Evolutionary conservation across 106 monocot species (phyloP), one percentile per base, ranked within the genome.

Genomic region (Triglochin maritima): DNA sequence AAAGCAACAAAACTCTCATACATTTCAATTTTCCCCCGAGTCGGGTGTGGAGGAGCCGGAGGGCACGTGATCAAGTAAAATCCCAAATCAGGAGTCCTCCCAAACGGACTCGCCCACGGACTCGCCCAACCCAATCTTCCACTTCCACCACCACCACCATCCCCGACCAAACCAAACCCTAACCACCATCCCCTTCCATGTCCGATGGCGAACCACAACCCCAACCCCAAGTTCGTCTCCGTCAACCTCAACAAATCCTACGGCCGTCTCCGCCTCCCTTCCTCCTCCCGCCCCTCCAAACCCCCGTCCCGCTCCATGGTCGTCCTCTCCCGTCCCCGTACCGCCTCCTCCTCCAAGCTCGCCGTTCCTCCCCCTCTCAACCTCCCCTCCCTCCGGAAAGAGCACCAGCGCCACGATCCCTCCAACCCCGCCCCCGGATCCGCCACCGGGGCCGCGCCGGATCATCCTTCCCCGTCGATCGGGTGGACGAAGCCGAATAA

Each of bases 201-300:
- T 29, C 29, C 29, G 29, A 96, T 96, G 95, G 83, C 95, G 65
- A 85, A 88, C 57, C 69, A 29, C 69, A 68, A 9, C 57, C 69
- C 54, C 69, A 68, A 9, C 59, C 10, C 74, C 77, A 96, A 90
- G 75, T 96, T 96, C 67, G 81, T 90, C 41, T 85, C 95, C 44
- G 87, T 96, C 56, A 96, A 96, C 57, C 79, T 85, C 44, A 96
- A 90, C 80, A 87, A 83, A 70, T 96, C 90, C 53, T 90, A 90
- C 70, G 95, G 85, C 46, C 76, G 68, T 56, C 69, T 5, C 58
- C 81, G 7, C 47, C 52, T 50, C 3, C 54, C 41, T 29, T 29
- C 29, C 29, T 29, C 29, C 29, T 29, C 29, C 29, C 29, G 29
- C 5, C 5, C 58, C 58, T 14, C 58, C 5, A 5, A 13, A 14